A percentile compares a stretch with the other conserved stretches of the same genome.
These are phyloP conservation scores for Myriosclerotinia curreyana DNA, from an alignment of 2,329 filamentous ascomycete genomes.

Conservation along the genomic window DNA sequence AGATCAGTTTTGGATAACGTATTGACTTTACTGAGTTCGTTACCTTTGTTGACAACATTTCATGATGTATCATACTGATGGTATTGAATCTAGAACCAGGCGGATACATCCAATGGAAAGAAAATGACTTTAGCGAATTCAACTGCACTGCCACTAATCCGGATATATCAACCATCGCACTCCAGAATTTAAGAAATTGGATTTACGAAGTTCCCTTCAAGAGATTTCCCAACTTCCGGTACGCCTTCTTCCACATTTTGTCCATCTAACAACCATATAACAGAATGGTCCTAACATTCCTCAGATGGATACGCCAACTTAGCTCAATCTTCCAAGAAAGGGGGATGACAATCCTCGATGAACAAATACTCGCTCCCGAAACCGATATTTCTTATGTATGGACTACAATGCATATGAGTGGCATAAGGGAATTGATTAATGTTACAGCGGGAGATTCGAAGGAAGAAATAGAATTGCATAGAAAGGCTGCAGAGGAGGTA, in stretches of 20 bases:
- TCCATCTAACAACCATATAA: background rate
- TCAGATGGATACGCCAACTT: constrained; percentile 17
- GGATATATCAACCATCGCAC: background rate
- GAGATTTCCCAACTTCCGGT: constrained; percentile 8
- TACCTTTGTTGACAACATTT: no score
- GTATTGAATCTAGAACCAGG: constrained; percentile 3
- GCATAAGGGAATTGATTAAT: constrained; percentile 5
- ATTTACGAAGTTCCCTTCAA: background rate
- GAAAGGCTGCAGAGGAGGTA: background rate
- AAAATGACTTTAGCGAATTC: background rate
- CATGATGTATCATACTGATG: background rate
- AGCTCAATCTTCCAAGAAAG: constrained; percentile 9
- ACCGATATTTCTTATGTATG: constrained; percentile 3
- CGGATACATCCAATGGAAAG: constrained; percentile 20
- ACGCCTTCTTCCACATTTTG: background rate
- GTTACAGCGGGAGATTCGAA: background rate
- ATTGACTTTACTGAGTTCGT: constrained; percentile 12
- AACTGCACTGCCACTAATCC: background rate
- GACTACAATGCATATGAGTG: constrained; percentile 11
- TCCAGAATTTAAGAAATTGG: background rate
- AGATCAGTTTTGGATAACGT: constrained; percentile 9
- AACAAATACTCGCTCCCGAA: background rate
- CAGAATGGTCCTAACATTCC: background rate
- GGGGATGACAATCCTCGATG: background rate
- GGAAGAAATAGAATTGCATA: background rate